phyloP scores from a whole-genome alignment of 257 asterid genomes.

The Nicotiana undulata region DNA sequence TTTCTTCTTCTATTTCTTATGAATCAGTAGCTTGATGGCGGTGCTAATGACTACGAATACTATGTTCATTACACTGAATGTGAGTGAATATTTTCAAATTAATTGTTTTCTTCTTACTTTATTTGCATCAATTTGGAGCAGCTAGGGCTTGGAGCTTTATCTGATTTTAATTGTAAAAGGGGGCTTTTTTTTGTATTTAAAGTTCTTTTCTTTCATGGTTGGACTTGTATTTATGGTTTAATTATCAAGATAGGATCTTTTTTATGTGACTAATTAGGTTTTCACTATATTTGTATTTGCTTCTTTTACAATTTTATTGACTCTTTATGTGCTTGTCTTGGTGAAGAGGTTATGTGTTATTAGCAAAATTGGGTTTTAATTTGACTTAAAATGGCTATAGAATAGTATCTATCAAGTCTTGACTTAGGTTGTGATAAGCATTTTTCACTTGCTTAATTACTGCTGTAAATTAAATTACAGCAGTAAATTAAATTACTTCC shows the following conservation, averaged over 20 bases:
- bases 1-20: no score
- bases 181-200: background rate
- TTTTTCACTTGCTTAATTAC: no score
- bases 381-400: background rate
- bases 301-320: background rate
- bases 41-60: slow-evolving; percentile 69
- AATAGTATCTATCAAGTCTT: background rate
- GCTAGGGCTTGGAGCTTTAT: background rate
- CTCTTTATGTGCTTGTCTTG: background rate
- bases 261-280: background rate
- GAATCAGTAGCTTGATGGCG: slow-evolving; percentile 6
- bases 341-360: background rate
- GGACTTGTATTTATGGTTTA: background rate
- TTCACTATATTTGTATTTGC: background rate
- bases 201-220: background rate
- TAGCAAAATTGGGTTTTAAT: background rate
- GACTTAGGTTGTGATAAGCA: background rate
- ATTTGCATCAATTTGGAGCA: background rate
- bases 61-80: slow-evolving; percentile 96
- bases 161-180: background rate
- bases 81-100: slow-evolving; percentile 23
- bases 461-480: no score
- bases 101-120: background rate
- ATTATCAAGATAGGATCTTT: background rate
- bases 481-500: no score